Evolutionary conservation across 495 filamentous ascomycete genomes (phyloP).

Genomic region (Xylaria telfairii): DNA sequence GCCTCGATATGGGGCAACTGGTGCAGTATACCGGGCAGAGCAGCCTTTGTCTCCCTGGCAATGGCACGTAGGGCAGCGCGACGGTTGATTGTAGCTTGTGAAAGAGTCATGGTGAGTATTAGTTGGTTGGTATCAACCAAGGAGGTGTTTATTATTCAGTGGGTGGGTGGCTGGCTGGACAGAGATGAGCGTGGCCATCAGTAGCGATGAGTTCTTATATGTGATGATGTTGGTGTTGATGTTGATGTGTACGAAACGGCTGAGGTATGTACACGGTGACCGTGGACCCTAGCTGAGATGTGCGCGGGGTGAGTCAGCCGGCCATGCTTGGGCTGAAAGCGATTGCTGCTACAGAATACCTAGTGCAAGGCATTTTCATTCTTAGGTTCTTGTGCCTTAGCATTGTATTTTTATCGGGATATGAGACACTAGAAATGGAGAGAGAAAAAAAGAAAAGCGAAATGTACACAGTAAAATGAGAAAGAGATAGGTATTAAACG

Average conservation of each 20-base stretch:
- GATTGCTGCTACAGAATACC: too few species aligned
- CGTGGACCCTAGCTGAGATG: background rate
- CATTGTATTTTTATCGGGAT: too few species aligned
- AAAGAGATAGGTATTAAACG: too few species aligned
- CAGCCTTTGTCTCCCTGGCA: constrained; percentile 34
- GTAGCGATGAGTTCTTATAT: too few species aligned
- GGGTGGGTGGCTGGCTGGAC: too few species aligned
- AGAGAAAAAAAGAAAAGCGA: too few species aligned
- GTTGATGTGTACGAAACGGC: background rate
- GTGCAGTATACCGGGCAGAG: constrained; percentile 30
- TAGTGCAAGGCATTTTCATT: too few species aligned
- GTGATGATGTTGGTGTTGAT: background rate
- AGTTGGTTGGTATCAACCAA: background rate
- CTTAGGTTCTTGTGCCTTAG: too few species aligned
- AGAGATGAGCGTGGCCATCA: too few species aligned
- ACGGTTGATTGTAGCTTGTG: background rate
- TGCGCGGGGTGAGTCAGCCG: background rate
- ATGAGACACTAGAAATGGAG: too few species aligned
- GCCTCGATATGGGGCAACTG: constrained; percentile 29
- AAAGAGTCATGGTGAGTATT: background rate
- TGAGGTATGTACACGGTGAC: background rate
- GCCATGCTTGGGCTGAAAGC: too few species aligned
- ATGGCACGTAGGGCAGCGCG: constrained; percentile 22
- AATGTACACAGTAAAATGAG: too few species aligned
- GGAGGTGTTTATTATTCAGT: background rate